Conservation (phyloP, 2,329 filamentous ascomycete species). For the Neospermospora avenae region DNA sequence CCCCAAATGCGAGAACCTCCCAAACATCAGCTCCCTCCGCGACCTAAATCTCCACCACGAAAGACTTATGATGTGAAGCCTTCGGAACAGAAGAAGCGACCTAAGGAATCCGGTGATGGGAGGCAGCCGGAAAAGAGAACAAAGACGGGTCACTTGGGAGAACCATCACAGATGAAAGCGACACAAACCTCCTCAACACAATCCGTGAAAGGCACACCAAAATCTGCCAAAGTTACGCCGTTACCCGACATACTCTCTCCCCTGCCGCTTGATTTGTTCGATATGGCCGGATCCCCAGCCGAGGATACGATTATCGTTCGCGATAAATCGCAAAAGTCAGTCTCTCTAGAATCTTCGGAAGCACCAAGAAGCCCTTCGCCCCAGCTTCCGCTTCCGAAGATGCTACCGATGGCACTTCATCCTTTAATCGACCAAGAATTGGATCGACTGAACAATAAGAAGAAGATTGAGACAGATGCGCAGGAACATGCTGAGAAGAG, state of each 20-base stretch:
- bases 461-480: slow-evolving; percentile 10
- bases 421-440: slow-evolving; percentile 33
- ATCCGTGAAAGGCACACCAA: slow-evolving; percentile 19
- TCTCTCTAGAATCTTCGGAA: background rate
- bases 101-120: slow-evolving; percentile 26
- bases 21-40: slow-evolving; percentile 31
- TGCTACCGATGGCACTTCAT: slow-evolving; percentile 34
- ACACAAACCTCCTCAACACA: slow-evolving; percentile 9
- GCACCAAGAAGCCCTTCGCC: slow-evolving; percentile 10
- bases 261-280: slow-evolving; percentile 27
- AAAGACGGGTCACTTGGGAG: slow-evolving; percentile 25
- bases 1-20: slow-evolving; percentile 15
- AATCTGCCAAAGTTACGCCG: slow-evolving; percentile 15
- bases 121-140: slow-evolving; percentile 31
- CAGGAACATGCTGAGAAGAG: slow-evolving; percentile 10
- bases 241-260: slow-evolving; percentile 29
- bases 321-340: slow-evolving; percentile 11
- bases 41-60: slow-evolving; percentile 27
- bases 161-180: slow-evolving; percentile 12
- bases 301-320: slow-evolving; percentile 22
- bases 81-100: slow-evolving; percentile 26
- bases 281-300: slow-evolving; percentile 13
- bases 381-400: slow-evolving; percentile 29
- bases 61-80: slow-evolving; percentile 16
- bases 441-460: slow-evolving; percentile 24